A percentile compares a stretch with the other conserved stretches of the same genome.
Evolutionary conservation across 306 rosid species (phyloP).

Genomic region (Lupinus albus): DNA sequence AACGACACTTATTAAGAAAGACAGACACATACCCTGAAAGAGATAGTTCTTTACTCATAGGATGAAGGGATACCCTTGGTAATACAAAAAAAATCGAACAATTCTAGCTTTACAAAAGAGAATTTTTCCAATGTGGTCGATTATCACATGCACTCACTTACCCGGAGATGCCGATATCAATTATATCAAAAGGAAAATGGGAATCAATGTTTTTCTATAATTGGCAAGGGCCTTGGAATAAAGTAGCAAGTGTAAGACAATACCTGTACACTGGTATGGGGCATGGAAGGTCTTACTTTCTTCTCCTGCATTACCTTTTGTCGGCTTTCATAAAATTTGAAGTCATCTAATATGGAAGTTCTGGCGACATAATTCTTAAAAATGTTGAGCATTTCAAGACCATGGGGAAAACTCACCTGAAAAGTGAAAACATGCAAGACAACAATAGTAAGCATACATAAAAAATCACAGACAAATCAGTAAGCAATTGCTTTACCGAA

Average conservation of each 20-base stretch:
- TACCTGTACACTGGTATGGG: conserved; percentile 54
- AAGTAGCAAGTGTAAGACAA: conserved; percentile 18
- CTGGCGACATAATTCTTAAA: conserved; percentile 57
- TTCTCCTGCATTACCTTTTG: conserved; percentile 73
- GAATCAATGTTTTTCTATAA: conserved; percentile 24
- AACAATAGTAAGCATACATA: conserved; percentile 23
- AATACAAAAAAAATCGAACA: too few relatives aligned
- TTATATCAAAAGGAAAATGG: conserved; percentile 15
- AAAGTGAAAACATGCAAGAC: conserved; percentile 36
- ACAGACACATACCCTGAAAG: too few relatives aligned
- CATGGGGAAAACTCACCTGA: conserved; percentile 68
- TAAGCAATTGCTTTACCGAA: neutral
- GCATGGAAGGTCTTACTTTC: conserved; percentile 55
- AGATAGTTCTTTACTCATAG: too few relatives aligned
- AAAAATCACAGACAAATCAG: neutral
- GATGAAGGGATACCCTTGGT: too few relatives aligned
- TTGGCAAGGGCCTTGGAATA: conserved; percentile 32
- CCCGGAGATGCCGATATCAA: conserved; percentile 22
- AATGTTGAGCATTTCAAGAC: conserved; percentile 63
- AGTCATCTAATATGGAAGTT: conserved; percentile 77
- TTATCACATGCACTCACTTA: conserved; percentile 45
- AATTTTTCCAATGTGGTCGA: conserved; percentile 43
- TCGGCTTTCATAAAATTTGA: conserved; percentile 80
- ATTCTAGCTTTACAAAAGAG: conserved; percentile 39
- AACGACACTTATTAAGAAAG: too few relatives aligned